Conservation (phyloP, 345 rosid species). For the Salix caprea region DNA sequence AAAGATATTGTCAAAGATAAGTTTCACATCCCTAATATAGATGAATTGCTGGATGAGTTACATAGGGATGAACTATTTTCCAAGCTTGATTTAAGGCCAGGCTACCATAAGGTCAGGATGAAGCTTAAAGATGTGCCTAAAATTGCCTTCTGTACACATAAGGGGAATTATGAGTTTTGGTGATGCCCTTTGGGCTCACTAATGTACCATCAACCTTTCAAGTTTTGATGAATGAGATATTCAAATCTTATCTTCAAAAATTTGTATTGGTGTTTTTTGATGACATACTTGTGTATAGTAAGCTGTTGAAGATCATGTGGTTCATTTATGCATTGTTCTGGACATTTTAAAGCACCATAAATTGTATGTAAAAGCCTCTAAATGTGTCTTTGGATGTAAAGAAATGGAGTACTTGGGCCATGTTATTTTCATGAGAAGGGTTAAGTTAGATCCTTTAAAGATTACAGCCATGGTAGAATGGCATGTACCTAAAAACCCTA, state of each 20-base stretch:
- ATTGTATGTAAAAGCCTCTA: not conserved
- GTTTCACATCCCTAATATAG: not conserved
- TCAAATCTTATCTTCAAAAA: no score
- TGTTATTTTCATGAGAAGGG: not conserved
- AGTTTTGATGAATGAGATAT: no score
- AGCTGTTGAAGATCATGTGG: no score
- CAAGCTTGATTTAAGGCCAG: not conserved
- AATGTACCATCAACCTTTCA: no score
- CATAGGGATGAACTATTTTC: not conserved
- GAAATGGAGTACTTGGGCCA: not conserved
- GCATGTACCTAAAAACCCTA: not conserved
- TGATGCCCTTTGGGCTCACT: no score
- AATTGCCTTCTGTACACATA: no score
- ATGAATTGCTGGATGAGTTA: not conserved
- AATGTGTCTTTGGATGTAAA: not conserved
- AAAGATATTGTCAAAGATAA: not conserved
- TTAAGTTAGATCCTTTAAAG: not conserved
- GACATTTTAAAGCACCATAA: not conserved
- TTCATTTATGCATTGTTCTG: not conserved
- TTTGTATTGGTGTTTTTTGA: no score
- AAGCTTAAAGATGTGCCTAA: no score
- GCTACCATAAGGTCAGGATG: not conserved
- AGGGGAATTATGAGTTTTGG: no score
- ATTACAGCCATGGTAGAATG: not conserved
- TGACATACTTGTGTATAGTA: not conserved